Base-by-base conservation (phyloP, 768 basidiomycete species). In the Erythrobasidium yunnanense region DNA sequence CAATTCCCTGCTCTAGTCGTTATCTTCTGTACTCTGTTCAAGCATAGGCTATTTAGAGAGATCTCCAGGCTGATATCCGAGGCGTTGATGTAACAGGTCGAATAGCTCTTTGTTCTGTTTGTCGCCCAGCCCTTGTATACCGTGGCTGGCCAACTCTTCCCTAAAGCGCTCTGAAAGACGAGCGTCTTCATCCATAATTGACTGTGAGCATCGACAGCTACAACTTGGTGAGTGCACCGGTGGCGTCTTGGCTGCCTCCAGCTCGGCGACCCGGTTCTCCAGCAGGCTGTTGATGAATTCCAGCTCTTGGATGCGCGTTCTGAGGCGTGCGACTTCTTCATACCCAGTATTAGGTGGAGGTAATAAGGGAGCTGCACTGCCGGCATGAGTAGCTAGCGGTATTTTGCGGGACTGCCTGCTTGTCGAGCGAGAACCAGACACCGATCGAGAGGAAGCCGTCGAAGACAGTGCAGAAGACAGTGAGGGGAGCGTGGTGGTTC, bases 271-370 rank as follows among this genome's bases (percentile, higher is more conserved):
- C n/a, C 66, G 38, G 11, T 27, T 33, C 23, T 34, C 55, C 38
- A 67, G 46, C 1, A 67, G 27, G 34, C 63, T 46, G 50, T 67
- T 67, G 62, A 67, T 67, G 25, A 67, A 55, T 30, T 67, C 66
- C 17, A 67, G 47, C 25, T 67, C 66, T 22, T 66, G 63, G 2
- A 67, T 38, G 2, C 66, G 55, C 15, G 52, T 67, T 25, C 57
- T 38, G 1, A 67, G 52, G 6, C 30, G 13, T 7, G 42, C 52
- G 27, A 57, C 57, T 23, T 67, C 66, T 11, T 60, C 57, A 32
- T 23, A 60, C 2, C 57, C 57, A 47, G 23, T 22, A 42, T 60
- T 60, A 4, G 57, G 57, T 23, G 42, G 57, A 51, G 57, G 57
- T 7, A 60, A 25, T 17, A 60, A 23, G 15, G 33, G 30, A 5